A percentile compares a stretch with the other conserved stretches of the same genome.
Conservation (phyloP, 2,329 filamentous ascomycete species). For the Epichloe gansuensis region DNA sequence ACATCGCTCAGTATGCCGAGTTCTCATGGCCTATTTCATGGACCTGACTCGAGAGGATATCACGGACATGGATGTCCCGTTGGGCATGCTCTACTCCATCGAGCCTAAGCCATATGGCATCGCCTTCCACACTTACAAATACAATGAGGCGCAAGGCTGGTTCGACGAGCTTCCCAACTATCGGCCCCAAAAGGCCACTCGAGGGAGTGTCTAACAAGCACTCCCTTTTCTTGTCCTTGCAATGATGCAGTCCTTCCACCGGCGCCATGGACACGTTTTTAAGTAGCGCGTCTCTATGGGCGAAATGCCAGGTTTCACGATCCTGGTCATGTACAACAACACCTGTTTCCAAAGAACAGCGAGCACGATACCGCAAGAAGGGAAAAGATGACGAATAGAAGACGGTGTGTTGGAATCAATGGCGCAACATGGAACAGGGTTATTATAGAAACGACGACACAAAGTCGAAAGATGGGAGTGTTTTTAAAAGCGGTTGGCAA, state of each 20-base stretch:
- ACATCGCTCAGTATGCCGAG: conserved; percentile 82
- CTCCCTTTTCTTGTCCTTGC: not conserved
- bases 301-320: not conserved
- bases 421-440: conserved; percentile 1
- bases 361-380: not conserved
- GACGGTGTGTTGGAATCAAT: not conserved
- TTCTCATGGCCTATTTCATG: conserved; percentile 93
- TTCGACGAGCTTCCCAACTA: conserved; percentile 84
- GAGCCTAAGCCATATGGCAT: conserved; percentile 97
- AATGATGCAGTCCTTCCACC: not conserved
- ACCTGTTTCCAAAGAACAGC: not conserved
- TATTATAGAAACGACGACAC: not conserved
- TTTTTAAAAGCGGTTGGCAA: not conserved
- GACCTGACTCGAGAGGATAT: conserved; percentile 83
- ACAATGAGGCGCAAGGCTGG: conserved; percentile 63
- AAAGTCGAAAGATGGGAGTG: not conserved
- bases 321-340: conserved; percentile 4
- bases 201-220: conserved; percentile 10
- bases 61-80: conserved; percentile 82
- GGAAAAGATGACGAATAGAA: not conserved
- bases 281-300: not conserved
- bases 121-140: conserved; percentile 90
- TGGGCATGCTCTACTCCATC: conserved; percentile 88
- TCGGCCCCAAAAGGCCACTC: conserved; percentile 46
- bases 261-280: not conserved